Evolutionary conservation across 768 basidiomycete genomes (phyloP), one percentile per base, ranked within the genome.

Genomic region (Xerocomellus amylosporus): DNA sequence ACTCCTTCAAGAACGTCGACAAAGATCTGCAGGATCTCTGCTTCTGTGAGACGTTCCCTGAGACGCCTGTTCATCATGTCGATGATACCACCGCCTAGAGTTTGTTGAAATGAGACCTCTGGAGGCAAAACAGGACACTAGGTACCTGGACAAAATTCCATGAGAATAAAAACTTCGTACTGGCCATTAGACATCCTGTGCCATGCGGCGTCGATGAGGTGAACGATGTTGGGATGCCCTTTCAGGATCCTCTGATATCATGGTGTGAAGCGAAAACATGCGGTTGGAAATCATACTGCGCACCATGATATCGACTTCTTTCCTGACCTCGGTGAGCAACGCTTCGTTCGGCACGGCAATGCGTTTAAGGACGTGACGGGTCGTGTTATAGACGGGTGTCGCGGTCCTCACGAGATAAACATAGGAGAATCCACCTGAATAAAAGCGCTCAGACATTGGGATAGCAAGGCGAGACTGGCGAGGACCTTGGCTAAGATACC

Each of bases 301-400:
- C 65, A 98, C 97, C 97, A 99, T 99, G 60, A 98, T 91, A 65
- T 98, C 94, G 42, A 99, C 97, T 73, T 99, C 97, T 74, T 89
- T 93, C 79, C 92, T 90, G 40, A 98, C 96, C 64, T 97, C 95
- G 13, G 85, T 82, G 52, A 98, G 83, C 80, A 95, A 91, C 34
- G 80, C 75, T 68, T 98, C 92, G 68, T 87, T 91, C 24, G 90
- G 80, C 42, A 98, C 94, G 20, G 91, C 94, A 56, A 99, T 94
- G 44, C 95, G 85, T 73, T 99, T 99, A 59, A 99, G 83, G 62
- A 98, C 97, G 79, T 99, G 97, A 63, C 88, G 90, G 20, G 89
- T 93, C 31, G 92, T 94, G 64, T 89, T 91, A 70, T 88, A 88
- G 42, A 99, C 88, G 4, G 93, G 92, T 33, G 83, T 78, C 15